Base-by-base conservation (phyloP, 2,329 filamentous ascomycete genomes). In the Teratosphaeria destructans region DNA sequence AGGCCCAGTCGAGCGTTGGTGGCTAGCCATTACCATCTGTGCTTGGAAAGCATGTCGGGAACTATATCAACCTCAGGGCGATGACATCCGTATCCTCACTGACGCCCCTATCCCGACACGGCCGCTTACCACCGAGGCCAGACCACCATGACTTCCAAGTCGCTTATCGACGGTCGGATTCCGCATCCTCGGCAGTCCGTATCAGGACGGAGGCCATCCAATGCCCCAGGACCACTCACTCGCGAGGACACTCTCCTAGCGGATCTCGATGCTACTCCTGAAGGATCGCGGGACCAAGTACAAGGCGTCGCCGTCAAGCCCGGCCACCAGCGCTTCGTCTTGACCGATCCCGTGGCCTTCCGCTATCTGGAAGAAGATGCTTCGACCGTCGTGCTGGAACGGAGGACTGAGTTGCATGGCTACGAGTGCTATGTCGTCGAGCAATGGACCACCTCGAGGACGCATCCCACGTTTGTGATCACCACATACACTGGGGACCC, bases 341-440 rank as follows among this genome's bases (percentile, higher is more conserved):
- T 88, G 62, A 81, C 85, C 52, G 85, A 89, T 71, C 80, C 83
- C 47, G 79, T 87, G 47, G 85, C 85, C 14, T 84, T 87, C 65
- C 80, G 79, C 64, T 95, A 93, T 70, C 83, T 99, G 26, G 89
- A 95, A 76, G 89, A 95, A 71, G 94, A 97, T 64, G 79, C 85
- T 1, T 84, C 82, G 5, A 91, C 90, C 3, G 81, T 79, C 3
- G 85, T 96, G 7, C 79, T 96, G 64, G 84, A 92, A 66, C 86
- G 87, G 57, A 84, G 85, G 59, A 80, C 82, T 56, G 78, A 82
- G 56, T 81, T 99, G 5, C 77, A 83, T 62, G 93, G 93, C 65
- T 97, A 96, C 75, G 92, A 97, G 73, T 80, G 93, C 62, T 97
- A 97, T 74, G 77, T 97, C 16, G 90, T 97, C 64, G 94, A 97